Evolutionary conservation across 805 yeast genomes (phyloP), one percentile per base, ranked within the genome.

Genomic region (Yamadazyma phyllophila): DNA sequence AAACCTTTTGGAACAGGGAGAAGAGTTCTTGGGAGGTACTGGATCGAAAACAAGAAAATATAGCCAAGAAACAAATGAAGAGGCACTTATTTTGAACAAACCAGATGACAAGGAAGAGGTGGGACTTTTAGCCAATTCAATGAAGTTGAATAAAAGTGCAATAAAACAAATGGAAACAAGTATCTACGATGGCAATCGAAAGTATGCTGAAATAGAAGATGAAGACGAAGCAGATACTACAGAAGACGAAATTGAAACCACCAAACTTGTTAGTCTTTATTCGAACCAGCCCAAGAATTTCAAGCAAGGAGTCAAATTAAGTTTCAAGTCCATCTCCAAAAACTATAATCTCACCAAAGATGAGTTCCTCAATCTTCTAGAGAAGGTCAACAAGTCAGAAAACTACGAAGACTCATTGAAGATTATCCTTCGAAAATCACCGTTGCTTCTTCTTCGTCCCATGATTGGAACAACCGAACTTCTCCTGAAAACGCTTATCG

Each of bases 381-480:
- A 75, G 4, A 85, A 81, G 34, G 77, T 88, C 7, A 72, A 81
- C 24, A 83, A 78, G n/a, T 73, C 84, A 26, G 83, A 81, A 0
- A 80, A 76, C 48, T 81, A 88, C 0, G 83, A 79, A 54, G 83
- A 76, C 4, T 88, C 91, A 0, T 78, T 88, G 0, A 64, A 72
- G 14, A 82, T 88, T 1, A 71, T 89, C 11, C 83, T 87, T 11
- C 79, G 78, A 51, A 88, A 85, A 0, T 81, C 96, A 1, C 97
- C 97, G 0, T 80, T 88, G 12, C 83, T 88, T 14, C 63, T 91
- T 12, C 74, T 91, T 2, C 64, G 97, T 36, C 97, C 97, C 2
- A 76, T 89, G 50, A 89, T 91, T 55, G 98, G 97, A 1, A 89
- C 96, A 0, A 86, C 97, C 0, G 97, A 89, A 60, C 96, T 96